Evolutionary conservation across 305 asterid genomes (phyloP), one percentile per base, ranked within the genome.

Genomic region (Fraxinus velutina): DNA sequence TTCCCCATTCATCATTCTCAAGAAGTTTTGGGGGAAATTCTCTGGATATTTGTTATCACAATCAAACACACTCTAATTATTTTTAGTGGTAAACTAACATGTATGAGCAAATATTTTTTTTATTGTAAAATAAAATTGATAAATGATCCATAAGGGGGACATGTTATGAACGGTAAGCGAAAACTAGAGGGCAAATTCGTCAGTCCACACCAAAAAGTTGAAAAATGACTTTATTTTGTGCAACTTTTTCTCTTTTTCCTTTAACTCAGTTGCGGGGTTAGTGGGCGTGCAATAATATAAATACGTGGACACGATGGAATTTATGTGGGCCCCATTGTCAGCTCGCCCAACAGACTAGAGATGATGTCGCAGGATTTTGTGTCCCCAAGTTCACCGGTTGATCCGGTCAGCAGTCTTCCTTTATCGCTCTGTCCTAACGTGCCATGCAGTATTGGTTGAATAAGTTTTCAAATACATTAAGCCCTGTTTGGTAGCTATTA

Each of bases 231-330:
- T 8, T 15, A 15, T 55, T 37, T 57, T 1, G 4, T 66, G 37
- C 10, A 10, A 13, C 19, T 52, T 64, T 62, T 62, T n/a, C 6
- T 33, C 36, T 3, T 32, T 32, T 33, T 4, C 12, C 6, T 32
- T 75, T n/a, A 17, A 1, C 8, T 50, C 21, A 42, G 4, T 2
- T 47, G 27, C 55, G 76, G 87, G 85, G 81, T 86, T 39, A 81
- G 89, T 83, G 84, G 72, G 66, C 29, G 77, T 29, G 83, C 82
- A 84, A 81, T 84, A 85, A 84, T 83, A 84, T 83, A 34, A 33
- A 83, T 83, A 80, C 86, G 79, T 80, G 80, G 85, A 82, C 66
- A 19, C 24, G 84, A 85, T 68, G 79, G 60, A 73, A 52, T 39
- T 77, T 66, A 81, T 83, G 66, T 57, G 83, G 85, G 79, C 68